Conservation (phyloP, 352 stramenopile genomes). For the Globisporangium acanthophoron region DNA sequence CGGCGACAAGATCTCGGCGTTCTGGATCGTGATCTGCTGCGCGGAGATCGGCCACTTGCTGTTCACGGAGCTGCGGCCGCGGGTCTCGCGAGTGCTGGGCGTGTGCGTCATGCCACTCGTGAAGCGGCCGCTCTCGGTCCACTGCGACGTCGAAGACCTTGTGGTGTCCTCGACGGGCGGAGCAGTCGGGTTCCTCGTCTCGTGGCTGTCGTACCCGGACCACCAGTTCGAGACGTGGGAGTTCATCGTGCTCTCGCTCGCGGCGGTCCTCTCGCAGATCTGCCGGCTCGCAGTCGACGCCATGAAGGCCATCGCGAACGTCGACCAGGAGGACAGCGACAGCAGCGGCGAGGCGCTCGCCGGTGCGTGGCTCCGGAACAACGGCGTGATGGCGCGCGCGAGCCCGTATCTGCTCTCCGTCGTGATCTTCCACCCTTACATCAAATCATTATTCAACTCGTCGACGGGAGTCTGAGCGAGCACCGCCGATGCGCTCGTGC, state of each 20-base stretch:
- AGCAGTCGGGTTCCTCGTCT: constrained; percentile 14
- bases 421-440: constrained; percentile 59
- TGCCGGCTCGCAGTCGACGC: constrained; percentile 29
- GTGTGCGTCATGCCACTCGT: neutral
- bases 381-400: constrained; percentile 45
- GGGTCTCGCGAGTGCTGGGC: neutral
- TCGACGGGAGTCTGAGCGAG: neutral
- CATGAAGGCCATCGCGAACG: constrained; percentile 35
- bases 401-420: constrained; percentile 56
- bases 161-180: constrained; percentile 18
- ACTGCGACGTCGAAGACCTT: constrained; percentile 12
- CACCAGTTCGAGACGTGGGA: constrained; percentile 23
- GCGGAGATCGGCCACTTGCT: constrained; percentile 28
- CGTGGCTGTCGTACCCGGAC: constrained; percentile 15
- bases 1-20: constrained; percentile 32
- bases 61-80: constrained; percentile 9
- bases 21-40: constrained; percentile 40
- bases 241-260: constrained; percentile 26
- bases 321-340: constrained; percentile 13
- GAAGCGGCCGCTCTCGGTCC: neutral
- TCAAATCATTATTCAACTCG: constrained; percentile 37
- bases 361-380: constrained; percentile 25
- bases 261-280: constrained; percentile 29
- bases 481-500: too few relatives aligned
- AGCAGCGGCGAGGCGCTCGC: constrained; percentile 5